Evolutionary conservation across 768 basidiomycete species (phyloP).

Genomic region (Phylloporus sp.): DNA sequence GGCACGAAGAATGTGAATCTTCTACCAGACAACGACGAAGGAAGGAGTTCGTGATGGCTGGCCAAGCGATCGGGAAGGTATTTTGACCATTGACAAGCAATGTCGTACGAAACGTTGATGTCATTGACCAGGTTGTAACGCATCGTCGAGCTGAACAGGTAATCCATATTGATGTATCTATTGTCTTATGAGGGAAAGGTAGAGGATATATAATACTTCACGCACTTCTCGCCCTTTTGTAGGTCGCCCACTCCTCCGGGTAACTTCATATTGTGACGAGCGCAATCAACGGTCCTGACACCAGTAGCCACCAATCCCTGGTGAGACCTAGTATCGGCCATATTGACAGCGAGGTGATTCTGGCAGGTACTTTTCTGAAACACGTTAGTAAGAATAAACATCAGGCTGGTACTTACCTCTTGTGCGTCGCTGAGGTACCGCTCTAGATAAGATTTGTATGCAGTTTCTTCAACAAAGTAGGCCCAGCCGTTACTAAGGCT

Average conservation of each 20-base stretch:
- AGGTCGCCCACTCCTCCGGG: neutral
- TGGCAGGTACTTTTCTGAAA: neutral
- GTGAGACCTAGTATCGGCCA: neutral
- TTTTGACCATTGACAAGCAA: neutral
- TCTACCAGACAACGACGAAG: neutral
- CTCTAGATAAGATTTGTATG: too few relatives aligned
- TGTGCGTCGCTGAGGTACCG: constrained; percentile 9
- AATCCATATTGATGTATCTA: neutral
- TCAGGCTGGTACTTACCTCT: constrained; percentile 14
- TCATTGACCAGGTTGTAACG: neutral
- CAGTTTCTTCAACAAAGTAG: constrained; percentile 23
- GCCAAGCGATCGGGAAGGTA: neutral
- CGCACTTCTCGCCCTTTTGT: neutral
- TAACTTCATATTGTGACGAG: neutral
- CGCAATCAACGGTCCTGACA: neutral
- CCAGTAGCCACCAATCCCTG: neutral
- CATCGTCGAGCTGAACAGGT: neutral
- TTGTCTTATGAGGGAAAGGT: neutral
- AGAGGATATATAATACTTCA: too few relatives aligned
- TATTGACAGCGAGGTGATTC: neutral
- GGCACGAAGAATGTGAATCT: constrained; percentile 26
- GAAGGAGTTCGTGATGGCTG: too few relatives aligned
- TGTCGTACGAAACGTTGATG: neutral
- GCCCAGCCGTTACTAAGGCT: constrained; percentile 19
- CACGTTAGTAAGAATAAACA: neutral